Evolutionary conservation across 1,139 yeast species (phyloP).

Genomic region (Komagataea norvegica): DNA sequence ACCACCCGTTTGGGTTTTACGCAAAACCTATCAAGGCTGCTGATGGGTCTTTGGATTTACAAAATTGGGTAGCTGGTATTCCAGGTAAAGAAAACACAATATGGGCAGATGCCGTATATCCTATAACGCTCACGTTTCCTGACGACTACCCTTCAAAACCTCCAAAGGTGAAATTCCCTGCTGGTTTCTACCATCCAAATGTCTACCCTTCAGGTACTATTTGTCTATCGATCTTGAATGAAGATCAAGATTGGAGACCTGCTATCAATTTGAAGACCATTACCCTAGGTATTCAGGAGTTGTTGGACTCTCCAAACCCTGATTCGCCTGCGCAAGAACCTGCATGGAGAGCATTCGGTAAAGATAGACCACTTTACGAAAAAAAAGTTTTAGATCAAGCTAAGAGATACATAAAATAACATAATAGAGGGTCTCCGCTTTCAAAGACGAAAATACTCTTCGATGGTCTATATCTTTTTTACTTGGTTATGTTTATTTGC

Average conservation of each 20-base stretch:
- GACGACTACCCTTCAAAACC: constrained; percentile 96
- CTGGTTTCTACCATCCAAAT: constrained; percentile 91
- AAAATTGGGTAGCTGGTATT: constrained; percentile 89
- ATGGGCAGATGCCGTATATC: constrained; percentile 88
- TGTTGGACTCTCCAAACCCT: constrained; percentile 86
- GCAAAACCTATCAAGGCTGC: constrained; percentile 78
- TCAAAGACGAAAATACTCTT: too few species aligned
- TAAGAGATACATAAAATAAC: constrained; percentile 55
- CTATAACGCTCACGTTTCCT: constrained; percentile 78
- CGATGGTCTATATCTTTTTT: background rate
- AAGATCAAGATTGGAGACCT: constrained; percentile 97
- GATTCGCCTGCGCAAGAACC: constrained; percentile 97
- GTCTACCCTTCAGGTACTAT: constrained; percentile 96
- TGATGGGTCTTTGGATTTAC: constrained; percentile 82
- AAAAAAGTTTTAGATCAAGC: constrained; percentile 82
- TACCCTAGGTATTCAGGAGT: constrained; percentile 86
- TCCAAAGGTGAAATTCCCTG: constrained; percentile 85
- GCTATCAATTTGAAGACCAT: constrained; percentile 91
- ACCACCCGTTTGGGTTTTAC: constrained; percentile 95
- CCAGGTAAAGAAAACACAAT: constrained; percentile 86
- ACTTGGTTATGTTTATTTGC: background rate
- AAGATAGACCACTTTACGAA: constrained; percentile 64
- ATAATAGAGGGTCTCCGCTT: too few species aligned
- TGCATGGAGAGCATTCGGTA: constrained; percentile 82
- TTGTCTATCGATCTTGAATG: constrained; percentile 87